Evolutionary conservation across 257 asterid species (phyloP).

Genomic region (Capsicum pubescens): DNA sequence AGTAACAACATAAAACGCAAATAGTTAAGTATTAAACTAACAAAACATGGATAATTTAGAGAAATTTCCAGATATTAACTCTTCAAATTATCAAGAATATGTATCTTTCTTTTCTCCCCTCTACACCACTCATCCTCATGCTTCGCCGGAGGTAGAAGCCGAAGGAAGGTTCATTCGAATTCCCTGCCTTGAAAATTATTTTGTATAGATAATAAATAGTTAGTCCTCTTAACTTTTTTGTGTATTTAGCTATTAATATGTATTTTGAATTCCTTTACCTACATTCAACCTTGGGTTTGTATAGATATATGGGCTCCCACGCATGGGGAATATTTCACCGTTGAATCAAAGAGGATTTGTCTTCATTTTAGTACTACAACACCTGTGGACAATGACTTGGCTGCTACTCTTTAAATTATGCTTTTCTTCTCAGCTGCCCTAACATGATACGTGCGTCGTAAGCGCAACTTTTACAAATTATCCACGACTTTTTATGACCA

Average conservation of each 20-base stretch:
- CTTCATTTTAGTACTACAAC: constrained; percentile 36
- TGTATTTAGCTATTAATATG: too few relatives aligned
- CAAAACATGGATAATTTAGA: too few relatives aligned
- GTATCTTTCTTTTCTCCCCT: not conserved
- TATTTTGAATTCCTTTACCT: not conserved
- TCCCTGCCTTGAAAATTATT: too few relatives aligned
- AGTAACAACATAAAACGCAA: too few relatives aligned
- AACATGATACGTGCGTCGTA: not conserved
- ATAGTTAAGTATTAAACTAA: too few relatives aligned
- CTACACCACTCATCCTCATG: not conserved
- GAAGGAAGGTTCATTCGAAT: not conserved
- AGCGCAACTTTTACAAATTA: not conserved
- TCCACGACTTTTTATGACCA: not conserved
- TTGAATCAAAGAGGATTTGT: constrained; percentile 42
- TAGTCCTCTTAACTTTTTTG: too few relatives aligned
- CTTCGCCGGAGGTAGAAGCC: not conserved
- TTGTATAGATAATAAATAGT: too few relatives aligned
- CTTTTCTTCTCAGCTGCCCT: not conserved
- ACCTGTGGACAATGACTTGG: constrained; percentile 27
- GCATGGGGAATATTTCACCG: constrained; percentile 60
- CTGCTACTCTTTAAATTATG: not conserved
- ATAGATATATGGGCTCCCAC: constrained; percentile 53
- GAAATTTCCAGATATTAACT: too few relatives aligned
- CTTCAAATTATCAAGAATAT: too few relatives aligned
- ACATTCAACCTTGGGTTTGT: not conserved